Evolutionary conservation across 768 basidiomycete species (phyloP).

Genomic region (Strobilomyces confusus): DNA sequence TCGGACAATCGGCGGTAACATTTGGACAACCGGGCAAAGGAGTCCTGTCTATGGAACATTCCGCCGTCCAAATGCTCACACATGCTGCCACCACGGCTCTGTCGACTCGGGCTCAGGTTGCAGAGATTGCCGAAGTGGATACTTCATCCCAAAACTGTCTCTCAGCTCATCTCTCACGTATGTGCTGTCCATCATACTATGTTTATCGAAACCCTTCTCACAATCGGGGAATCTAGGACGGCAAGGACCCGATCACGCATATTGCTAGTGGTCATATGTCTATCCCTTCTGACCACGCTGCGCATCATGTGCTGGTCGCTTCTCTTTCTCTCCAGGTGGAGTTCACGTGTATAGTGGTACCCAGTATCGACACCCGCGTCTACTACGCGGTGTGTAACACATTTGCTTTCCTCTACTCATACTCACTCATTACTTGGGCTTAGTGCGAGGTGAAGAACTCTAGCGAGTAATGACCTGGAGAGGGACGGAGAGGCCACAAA

Average conservation of each 20-base stretch:
- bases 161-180: conserved; percentile 13
- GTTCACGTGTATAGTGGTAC: conserved; percentile 23
- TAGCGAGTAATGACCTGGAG: no score
- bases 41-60: not conserved
- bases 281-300: conserved; percentile 12
- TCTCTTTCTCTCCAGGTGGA: conserved; percentile 18
- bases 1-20: no score
- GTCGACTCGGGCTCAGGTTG: not conserved
- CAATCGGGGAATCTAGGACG: conserved; percentile 4
- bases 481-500: no score
- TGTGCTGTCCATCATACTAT: not conserved
- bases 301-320: conserved; percentile 20
- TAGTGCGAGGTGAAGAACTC: conserved; percentile 28
- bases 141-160: not conserved
- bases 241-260: conserved; percentile 20
- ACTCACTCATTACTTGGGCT: not conserved
- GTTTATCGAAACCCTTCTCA: not conserved
- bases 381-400: conserved; percentile 17
- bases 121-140: not conserved
- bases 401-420: not conserved
- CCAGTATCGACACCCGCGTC: conserved; percentile 14
- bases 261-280: conserved; percentile 7
- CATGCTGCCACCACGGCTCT: not conserved
- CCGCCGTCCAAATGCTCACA: not conserved
- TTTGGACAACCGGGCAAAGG: not conserved